Evolutionary conservation across 164 flowering plant species (phyloP).

Genomic region (Platanus orientalis): DNA sequence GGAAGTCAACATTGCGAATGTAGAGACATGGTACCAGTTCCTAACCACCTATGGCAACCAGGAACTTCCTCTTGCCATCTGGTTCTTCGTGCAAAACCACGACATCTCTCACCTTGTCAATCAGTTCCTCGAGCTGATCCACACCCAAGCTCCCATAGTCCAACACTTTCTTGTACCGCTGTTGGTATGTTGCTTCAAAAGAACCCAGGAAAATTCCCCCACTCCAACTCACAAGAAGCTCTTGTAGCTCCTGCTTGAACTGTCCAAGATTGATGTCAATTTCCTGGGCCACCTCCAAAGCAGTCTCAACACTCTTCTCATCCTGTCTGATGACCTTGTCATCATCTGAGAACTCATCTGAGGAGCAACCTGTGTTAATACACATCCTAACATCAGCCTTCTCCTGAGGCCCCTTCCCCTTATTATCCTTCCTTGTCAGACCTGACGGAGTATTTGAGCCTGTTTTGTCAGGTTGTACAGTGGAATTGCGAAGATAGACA

Average conservation of each 20-base stretch:
- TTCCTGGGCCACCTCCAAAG: constrained; percentile 11
- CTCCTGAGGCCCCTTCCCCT: constrained; percentile 48
- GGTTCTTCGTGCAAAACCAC: constrained; percentile 49
- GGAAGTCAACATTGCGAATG: not conserved
- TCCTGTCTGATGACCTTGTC: constrained; percentile 35
- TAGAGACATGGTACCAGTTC: not conserved
- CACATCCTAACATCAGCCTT: constrained; percentile 26
- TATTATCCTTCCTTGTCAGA: constrained; percentile 42
- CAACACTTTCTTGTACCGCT: constrained; percentile 70
- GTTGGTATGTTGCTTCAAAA: constrained; percentile 74
- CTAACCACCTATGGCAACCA: constrained; percentile 47
- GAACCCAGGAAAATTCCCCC: constrained; percentile 51
- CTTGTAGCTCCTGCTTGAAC: constrained; percentile 74
- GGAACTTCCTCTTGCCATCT: constrained; percentile 59
- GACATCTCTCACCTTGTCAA: constrained; percentile 65
- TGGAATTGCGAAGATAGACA: constrained; percentile 53
- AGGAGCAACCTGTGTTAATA: constrained; percentile 36
- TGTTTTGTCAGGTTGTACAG: constrained; percentile 19
- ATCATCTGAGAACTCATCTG: constrained; percentile 74
- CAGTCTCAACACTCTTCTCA: constrained; percentile 21
- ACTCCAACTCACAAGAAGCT: constrained; percentile 85
- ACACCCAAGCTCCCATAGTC: constrained; percentile 60
- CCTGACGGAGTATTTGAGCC: constrained; percentile 33
- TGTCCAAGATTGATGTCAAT: constrained; percentile 29
- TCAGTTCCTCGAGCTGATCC: constrained; percentile 56